These are phyloP conservation scores for Collybia sordida DNA, from an alignment of 768 basidiomycete species.

Conservation along the genomic window DNA sequence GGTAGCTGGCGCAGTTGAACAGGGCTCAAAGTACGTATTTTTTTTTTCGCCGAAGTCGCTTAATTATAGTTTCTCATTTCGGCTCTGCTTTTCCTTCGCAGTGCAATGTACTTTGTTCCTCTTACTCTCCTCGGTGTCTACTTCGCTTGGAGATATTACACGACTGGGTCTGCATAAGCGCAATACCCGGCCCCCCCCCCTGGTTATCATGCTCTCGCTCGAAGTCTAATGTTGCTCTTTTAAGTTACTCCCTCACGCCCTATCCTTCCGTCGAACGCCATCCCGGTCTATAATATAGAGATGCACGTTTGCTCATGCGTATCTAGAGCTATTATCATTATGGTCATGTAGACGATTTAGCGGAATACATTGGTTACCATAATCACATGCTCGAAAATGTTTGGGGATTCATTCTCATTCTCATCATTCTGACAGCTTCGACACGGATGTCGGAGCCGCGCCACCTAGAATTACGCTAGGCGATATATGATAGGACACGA, in stretches of 20 bases:
- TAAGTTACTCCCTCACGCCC: background rate
- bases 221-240: background rate
- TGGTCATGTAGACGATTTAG: no score
- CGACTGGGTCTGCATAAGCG: constrained; percentile 42
- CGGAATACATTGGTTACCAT: no score
- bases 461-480: no score
- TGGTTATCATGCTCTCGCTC: background rate
- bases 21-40: constrained; percentile 62
- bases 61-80: background rate
- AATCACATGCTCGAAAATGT: background rate
- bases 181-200: constrained; percentile 5
- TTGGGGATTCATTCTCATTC: no score
- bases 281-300: background rate
- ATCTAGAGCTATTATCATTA: constrained; percentile 3
- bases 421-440: no score
- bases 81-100: constrained; percentile 24
- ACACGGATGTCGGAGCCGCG: no score
- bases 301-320: constrained; percentile 6
- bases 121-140: constrained; percentile 78
- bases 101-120: constrained; percentile 84
- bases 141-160: constrained; percentile 85
- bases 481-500: no score
- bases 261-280: background rate
- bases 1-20: constrained; percentile 55
- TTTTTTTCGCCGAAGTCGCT: background rate